Base-by-base conservation (phyloP, 2,329 filamentous ascomycete genomes). In the Colletotrichum australisinense region DNA sequence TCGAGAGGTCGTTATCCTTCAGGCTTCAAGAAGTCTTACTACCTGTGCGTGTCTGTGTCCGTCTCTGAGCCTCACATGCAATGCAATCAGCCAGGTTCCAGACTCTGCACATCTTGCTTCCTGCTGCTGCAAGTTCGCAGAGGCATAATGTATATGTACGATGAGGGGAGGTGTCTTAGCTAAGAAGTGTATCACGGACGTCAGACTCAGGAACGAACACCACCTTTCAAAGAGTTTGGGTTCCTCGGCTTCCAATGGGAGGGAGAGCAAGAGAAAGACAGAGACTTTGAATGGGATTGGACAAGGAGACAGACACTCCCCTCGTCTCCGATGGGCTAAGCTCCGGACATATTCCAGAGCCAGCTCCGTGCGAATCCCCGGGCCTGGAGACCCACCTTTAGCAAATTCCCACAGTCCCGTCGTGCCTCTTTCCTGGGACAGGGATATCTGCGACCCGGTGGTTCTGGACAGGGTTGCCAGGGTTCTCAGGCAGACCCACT, bases 301-400 rank as follows among this genome's bases (percentile, higher is more conserved):
- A 46, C 46, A 64, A 56, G 70, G 46, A 63, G 42, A 49, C 38
- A 35, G 32, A 35, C 32, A 35, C 11, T 12, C 38, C 42, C 19
- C 7, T 5, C 8, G 2, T 19, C 57, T 66, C 59, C 38, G 49
- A 63, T 56, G 14, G 58, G 53, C 38, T 63, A 69, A 63, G 69
- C 53, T 56, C 55, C 70, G 42, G 70, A 60, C 55, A 56, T 69
- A 73, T 73, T 42, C 66, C 42, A 69, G 66, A 73, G 66, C 62
- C 26, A 64, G 70, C 70, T 70, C 70, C 59, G 70, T 70, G 67
- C 67, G 67, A 73, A 64, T 65, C 66, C 66, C 67, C 46, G 32
- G 66, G 59, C 19, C 28, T 28, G 19, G 16, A 19, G 49, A 19
- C 16, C 67, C 60, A 69, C 60, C 9, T n/a, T 19, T 19, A 30